Evolutionary conservation across 106 monocot genomes (phyloP).

Genomic region (Allium cepa): DNA sequence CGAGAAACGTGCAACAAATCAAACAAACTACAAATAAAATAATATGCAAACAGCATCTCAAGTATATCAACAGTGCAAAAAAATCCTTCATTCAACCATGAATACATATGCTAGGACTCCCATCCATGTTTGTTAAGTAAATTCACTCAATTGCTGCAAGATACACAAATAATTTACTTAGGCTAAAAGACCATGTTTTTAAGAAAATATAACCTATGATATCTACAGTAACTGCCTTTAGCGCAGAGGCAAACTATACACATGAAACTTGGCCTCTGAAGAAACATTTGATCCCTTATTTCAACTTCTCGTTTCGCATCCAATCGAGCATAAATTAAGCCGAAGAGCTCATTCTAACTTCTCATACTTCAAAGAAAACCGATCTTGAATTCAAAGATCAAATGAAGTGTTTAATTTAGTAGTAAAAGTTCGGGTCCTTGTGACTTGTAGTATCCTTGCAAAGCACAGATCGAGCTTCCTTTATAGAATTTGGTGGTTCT

Average conservation of each 20-base stretch:
- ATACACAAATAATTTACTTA: too few relatives aligned
- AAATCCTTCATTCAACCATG: too few relatives aligned
- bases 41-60: too few relatives aligned
- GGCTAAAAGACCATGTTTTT: background rate
- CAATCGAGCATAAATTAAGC: background rate
- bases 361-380: background rate
- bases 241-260: too few relatives aligned
- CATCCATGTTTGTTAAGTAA: too few relatives aligned
- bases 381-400: background rate
- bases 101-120: too few relatives aligned
- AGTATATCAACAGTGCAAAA: too few relatives aligned
- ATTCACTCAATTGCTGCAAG: too few relatives aligned
- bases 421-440: conserved; percentile 76
- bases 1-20: too few relatives aligned
- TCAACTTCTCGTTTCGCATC: background rate
- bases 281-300: background rate
- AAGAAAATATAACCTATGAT: background rate
- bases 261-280: background rate
- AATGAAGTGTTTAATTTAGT: conserved; percentile 22
- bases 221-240: conserved; percentile 1
- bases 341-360: background rate
- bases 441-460: conserved; percentile 69
- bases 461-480: conserved; percentile 95
- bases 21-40: too few relatives aligned
- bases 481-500: conserved; percentile 75